These are phyloP conservation scores for Metschnikowia kofuensis DNA, from an alignment of 805 yeast genomes.

Conservation along the genomic window DNA sequence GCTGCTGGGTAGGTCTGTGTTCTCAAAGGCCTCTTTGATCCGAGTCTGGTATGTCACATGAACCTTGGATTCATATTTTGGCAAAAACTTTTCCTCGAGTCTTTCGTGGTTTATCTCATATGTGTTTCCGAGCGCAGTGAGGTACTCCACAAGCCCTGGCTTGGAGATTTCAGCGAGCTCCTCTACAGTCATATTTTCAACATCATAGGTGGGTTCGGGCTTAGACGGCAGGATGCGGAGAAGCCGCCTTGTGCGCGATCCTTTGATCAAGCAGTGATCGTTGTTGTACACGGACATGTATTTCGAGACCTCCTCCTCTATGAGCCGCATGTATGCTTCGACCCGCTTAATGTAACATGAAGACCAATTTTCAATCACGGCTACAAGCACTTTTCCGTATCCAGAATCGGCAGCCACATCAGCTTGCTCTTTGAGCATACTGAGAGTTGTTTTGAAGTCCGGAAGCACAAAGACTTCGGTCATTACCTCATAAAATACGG, in stretches of 20 bases:
- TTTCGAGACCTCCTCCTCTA: conserved; percentile 43
- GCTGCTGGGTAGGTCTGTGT: conserved; percentile 57
- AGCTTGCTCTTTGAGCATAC: conserved; percentile 85
- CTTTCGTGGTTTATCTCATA: conserved; percentile 73
- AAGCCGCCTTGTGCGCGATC: conserved; percentile 41
- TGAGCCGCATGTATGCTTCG: conserved; percentile 53
- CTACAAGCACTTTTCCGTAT: conserved; percentile 73
- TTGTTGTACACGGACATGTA: conserved; percentile 43
- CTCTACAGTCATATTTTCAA: conserved; percentile 40
- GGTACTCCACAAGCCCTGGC: conserved; percentile 78
- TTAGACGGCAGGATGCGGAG: conserved; percentile 23
- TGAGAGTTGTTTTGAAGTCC: conserved; percentile 74
- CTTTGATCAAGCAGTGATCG: conserved; percentile 38
- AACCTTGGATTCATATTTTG: conserved; percentile 59
- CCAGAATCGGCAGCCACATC: conserved; percentile 85
- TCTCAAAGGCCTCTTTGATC: conserved; percentile 36
- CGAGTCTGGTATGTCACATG: conserved; percentile 38
- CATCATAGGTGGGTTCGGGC: conserved; percentile 21
- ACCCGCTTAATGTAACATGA: conserved; percentile 59
- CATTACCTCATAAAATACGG: conserved; percentile 30
- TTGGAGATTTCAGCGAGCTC: conserved; percentile 35
- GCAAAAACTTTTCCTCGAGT: conserved; percentile 62
- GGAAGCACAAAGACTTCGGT: conserved; percentile 60
- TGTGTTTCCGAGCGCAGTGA: conserved; percentile 81
- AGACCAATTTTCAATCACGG: conserved; percentile 73